Evolutionary conservation across 2,329 filamentous ascomycete genomes (phyloP).

Genomic region (Tolypocladium guangdongense): DNA sequence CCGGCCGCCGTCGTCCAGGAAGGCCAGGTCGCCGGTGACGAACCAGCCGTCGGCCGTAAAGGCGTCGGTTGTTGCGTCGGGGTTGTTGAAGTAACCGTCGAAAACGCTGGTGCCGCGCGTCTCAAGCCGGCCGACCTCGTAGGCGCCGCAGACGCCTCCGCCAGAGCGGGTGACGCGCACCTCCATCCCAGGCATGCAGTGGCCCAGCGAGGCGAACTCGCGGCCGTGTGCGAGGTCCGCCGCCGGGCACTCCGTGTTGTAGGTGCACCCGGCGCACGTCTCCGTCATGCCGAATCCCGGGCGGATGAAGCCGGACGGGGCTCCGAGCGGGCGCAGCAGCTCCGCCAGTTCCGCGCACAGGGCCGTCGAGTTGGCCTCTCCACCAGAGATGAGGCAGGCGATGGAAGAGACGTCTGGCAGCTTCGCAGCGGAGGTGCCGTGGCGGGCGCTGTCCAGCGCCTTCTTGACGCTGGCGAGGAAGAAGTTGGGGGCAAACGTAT

Average conservation of each 20-base stretch:
- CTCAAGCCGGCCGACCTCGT: constrained; percentile 42
- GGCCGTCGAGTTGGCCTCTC: constrained; percentile 30
- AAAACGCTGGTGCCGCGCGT: constrained; percentile 50
- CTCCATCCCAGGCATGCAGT: constrained; percentile 23
- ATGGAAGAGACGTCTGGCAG: constrained; percentile 15
- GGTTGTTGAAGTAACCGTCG: constrained; percentile 51
- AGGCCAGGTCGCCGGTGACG: constrained; percentile 25
- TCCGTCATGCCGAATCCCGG: constrained; percentile 41
- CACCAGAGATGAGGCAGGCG: constrained; percentile 27
- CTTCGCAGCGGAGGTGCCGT: background rate
- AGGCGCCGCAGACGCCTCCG: background rate
- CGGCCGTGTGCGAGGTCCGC: constrained; percentile 19
- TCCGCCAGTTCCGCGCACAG: constrained; percentile 17
- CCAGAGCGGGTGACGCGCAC: constrained; percentile 22
- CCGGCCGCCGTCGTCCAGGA: constrained; percentile 21
- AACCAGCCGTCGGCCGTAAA: constrained; percentile 40
- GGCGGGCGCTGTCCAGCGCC: background rate
- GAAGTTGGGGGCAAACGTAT: constrained; percentile 33
- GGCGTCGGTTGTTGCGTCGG: constrained; percentile 42
- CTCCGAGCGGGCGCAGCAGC: constrained; percentile 20
- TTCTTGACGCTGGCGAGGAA: constrained; percentile 17
- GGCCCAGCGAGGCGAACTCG: constrained; percentile 28
- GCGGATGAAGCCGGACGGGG: constrained; percentile 20
- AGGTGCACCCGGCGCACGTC: constrained; percentile 39
- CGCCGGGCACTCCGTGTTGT: constrained; percentile 25